Base-by-base conservation (phyloP, 129 eudicot species). In the Centaurea solstitialis region DNA sequence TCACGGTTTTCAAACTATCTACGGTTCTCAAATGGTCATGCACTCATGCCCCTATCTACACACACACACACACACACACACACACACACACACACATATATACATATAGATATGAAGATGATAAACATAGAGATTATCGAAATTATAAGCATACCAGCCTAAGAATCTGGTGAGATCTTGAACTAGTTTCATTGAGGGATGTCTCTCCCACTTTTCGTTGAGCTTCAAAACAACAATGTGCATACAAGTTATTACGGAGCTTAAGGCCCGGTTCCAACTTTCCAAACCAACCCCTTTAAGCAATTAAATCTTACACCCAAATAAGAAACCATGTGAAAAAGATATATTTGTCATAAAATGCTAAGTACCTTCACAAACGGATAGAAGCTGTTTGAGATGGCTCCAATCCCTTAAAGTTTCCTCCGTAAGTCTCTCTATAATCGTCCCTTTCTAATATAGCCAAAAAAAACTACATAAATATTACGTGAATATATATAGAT, bases 181-280 rank as follows among this genome's bases (percentile, higher is more conserved):
- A 96, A 87, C 99, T 96, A 45, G 97, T 90, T 93, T 96, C 99
- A 86, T 96, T 96, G 85, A 96, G 85, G 72, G 90, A 89, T 15
- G 99, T 96, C 90, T 96, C 99, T 70, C 99, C 99, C 71, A 89
- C 91, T 90, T 93, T 86, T 85, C 99, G 87, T 90, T 91, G 98
- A 79, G 97, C 99, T 96, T 84, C 80, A 81, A 76, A 41, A 68
- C 59, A 69, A 40, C 30, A 65, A 68, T 0, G 4, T 76, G 45
- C 33, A 47, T 39, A 74, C 18, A 43, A 80, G 17, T 50, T 4
- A 39, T 35, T 53, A 70, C 4, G 17, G 53, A 41, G 50, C 50
- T 41, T 41, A 41, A 41, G 50, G 9, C 15, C 10, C 50, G 15
- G 15, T 41, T 41, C 50, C 35, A 30, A 30, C 35, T 30, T 30